Conservation (phyloP, 371 early-diverging fungal genomes). For the Coemansia sp. region DNA sequence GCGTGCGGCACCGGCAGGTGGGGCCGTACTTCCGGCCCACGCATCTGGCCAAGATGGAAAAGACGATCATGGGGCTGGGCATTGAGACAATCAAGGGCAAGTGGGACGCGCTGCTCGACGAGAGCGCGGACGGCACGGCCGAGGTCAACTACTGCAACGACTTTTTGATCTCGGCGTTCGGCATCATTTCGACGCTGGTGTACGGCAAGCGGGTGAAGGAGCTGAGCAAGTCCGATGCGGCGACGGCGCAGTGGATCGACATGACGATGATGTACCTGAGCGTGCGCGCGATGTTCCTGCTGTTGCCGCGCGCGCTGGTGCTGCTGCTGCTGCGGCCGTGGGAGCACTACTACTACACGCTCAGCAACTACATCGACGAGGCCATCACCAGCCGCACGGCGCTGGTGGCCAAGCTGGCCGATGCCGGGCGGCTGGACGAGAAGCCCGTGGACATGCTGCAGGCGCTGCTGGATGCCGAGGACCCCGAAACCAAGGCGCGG, state of each 20-base stretch:
- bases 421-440: background rate
- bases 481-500: constrained; percentile 11
- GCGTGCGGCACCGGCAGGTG: constrained; percentile 25
- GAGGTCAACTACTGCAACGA: constrained; percentile 38
- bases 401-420: constrained; percentile 1
- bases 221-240: constrained; percentile 13
- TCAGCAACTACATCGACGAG: constrained; percentile 17
- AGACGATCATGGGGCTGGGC: constrained; percentile 25
- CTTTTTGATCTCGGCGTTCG: constrained; percentile 26
- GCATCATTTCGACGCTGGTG: constrained; percentile 21
- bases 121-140: background rate
- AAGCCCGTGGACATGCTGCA: constrained; percentile 38
- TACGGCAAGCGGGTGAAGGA: constrained; percentile 26
- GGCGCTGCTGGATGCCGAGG: constrained; percentile 37
- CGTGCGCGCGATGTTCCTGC: constrained; percentile 13
- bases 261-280: constrained; percentile 12
- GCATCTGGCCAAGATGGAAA: constrained; percentile 28
- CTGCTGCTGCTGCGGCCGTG: constrained; percentile 13
- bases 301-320: constrained; percentile 5
- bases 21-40: constrained; percentile 21
- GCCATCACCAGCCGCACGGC: constrained; percentile 12
- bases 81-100: constrained; percentile 18
- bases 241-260: constrained; percentile 22
- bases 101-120: constrained; percentile 26
- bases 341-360: constrained; percentile 19